Percentiles rank a stretch among this genome's conserved stretches.
Evolutionary conservation across 306 rosid species (phyloP).

Genomic region (Lathyrus oleraceus): DNA sequence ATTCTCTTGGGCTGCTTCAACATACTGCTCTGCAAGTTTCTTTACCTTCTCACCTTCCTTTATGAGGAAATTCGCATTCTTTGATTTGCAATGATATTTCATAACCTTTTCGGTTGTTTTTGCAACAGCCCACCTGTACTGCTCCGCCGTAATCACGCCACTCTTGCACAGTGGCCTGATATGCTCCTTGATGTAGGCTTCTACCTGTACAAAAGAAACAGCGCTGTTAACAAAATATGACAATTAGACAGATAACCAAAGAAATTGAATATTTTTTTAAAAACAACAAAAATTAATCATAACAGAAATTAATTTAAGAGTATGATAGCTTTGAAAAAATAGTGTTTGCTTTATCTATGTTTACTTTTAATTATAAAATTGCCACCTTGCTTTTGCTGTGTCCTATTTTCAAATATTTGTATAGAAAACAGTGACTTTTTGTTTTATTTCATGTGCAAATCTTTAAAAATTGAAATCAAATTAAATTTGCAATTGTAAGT

Average conservation of each 20-base stretch:
- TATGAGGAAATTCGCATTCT: constrained; percentile 85
- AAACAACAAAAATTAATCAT: neutral
- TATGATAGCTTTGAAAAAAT: neutral
- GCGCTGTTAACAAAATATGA: constrained; percentile 1
- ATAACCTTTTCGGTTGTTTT: constrained; percentile 91
- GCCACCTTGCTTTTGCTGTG: neutral
- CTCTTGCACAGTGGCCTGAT: constrained; percentile 94
- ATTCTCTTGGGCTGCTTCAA: constrained; percentile 77
- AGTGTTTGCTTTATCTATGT: neutral
- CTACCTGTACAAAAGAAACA: constrained; percentile 61
- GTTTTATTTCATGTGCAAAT: neutral
- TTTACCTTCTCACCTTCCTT: constrained; percentile 99
- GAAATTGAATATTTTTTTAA: neutral
- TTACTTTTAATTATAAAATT: neutral
- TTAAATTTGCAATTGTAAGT: neutral
- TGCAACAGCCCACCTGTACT: constrained; percentile 86
- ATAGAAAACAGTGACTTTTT: neutral
- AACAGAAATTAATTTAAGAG: constrained; percentile 29
- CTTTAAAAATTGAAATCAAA: neutral
- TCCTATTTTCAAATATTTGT: neutral
- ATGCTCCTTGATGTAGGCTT: constrained; percentile 92
- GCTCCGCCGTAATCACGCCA: constrained; percentile 83
- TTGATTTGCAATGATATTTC: constrained; percentile 85
- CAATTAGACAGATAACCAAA: constrained; percentile 5
- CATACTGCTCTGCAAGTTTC: constrained; percentile 93